Percentiles rank a stretch among this genome's conserved stretches.
Conservation (phyloP, 2,329 filamentous ascomycete genomes). For the Botryotinia calthae region DNA sequence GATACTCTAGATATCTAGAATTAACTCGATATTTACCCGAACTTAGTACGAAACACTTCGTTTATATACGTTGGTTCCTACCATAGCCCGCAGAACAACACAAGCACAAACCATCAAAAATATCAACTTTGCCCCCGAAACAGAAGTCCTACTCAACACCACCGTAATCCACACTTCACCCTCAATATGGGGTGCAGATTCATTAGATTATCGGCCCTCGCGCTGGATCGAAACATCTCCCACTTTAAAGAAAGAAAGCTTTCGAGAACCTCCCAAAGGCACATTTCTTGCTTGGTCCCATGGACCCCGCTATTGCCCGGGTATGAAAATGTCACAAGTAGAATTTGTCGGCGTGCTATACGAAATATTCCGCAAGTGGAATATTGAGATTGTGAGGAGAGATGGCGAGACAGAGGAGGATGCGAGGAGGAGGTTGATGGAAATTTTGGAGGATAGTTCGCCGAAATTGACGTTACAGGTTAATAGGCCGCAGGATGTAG, state of each 20-base stretch:
- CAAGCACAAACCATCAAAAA: slow-evolving; percentile 4
- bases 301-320: slow-evolving; percentile 36
- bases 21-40: neutral
- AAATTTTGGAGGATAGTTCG: slow-evolving; percentile 21
- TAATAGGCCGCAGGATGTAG: slow-evolving; percentile 17
- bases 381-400: slow-evolving; percentile 14
- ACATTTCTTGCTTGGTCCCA: slow-evolving; percentile 37
- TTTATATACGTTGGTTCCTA: slow-evolving; percentile 8
- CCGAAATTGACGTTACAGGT: slow-evolving; percentile 24
- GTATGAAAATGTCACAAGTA: slow-evolving; percentile 38
- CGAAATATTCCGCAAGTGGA: slow-evolving; percentile 20
- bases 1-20: neutral
- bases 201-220: slow-evolving; percentile 53
- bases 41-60: slow-evolving; percentile 10
- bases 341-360: slow-evolving; percentile 34
- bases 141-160: slow-evolving; percentile 46
- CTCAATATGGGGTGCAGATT: slow-evolving; percentile 49
- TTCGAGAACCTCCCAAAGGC: slow-evolving; percentile 20
- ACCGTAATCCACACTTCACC: slow-evolving; percentile 51
- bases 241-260: neutral
- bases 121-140: slow-evolving; percentile 30
- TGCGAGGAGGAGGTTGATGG: slow-evolving; percentile 23
- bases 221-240: slow-evolving; percentile 47
- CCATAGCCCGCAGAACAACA: neutral
- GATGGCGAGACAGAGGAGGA: neutral